Evolutionary conservation across 23 red algal species (phyloP), one percentile per base, ranked within the genome.

Genomic region (Gracilaria vermiculophylla): DNA sequence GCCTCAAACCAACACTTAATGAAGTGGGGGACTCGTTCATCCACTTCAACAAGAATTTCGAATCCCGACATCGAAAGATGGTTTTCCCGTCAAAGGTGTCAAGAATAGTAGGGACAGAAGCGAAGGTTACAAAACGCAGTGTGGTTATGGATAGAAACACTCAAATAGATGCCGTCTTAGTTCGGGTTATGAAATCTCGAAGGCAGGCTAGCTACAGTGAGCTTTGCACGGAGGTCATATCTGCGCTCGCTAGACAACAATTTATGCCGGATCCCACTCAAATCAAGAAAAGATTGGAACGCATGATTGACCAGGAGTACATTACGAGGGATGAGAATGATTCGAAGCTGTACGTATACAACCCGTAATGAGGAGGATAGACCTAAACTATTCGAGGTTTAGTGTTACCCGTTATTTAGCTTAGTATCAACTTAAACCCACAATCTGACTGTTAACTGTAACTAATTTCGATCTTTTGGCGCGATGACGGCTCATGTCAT

Each of bases 101-200:
- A 40, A 80, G 54, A 51, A 81, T 92, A 32, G 69, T 20, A 13
- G 50, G 40, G 14, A 35, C 72, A 41, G 42, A 91, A 47, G 55
- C 75, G 48, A 72, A 54, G 12, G 78, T 73, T 23, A 69, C 80
- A 11, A 43, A 64, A 51, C 58, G 81, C 29, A 66, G 40, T 52
- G 96, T 92, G 52, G 75, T 78, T 23, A 80, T 91, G 37, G 96
- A 98, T 58, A 85, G 92, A 21, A 90, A 87, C 34, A 89, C 91
- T 42, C 96, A 92, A 81, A 85, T 98, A 50, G 96, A 98, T 81
- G 92, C 92, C 14, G 96, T 87, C 2, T 75, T 98, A 50, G 96
- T 98, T 54, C 87, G 92, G 24, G 81, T 98, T 13, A 94, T 98
- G 96, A 98, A 98, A 74, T 42, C 67, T n/a, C 80, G 77, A 34